These are phyloP conservation scores for Tuber magnatum DNA, from an alignment of 495 filamentous ascomycete species.

Conservation along the genomic window DNA sequence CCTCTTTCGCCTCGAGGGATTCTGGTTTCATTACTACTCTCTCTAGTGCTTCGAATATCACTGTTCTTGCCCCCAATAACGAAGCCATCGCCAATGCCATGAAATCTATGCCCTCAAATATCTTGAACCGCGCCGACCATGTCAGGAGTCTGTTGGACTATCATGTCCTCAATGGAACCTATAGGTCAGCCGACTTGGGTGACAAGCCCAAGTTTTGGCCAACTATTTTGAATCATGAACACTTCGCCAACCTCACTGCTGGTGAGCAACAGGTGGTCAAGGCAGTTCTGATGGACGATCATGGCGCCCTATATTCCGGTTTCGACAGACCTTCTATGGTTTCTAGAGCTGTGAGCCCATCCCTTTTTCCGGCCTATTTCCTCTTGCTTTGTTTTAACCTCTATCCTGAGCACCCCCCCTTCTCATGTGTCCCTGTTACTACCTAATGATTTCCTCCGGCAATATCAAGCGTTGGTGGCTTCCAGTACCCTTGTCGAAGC, in stretches of 20 bases:
- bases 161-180: conserved; percentile 57
- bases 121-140: conserved; percentile 41
- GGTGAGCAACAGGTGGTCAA: conserved; percentile 47
- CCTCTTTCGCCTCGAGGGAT: conserved; percentile 43
- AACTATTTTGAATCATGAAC: conserved; percentile 49
- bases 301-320: conserved; percentile 45
- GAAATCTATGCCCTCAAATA: conserved; percentile 30
- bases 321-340: conserved; percentile 42
- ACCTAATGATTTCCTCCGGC: background rate
- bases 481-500: conserved; percentile 12
- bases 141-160: conserved; percentile 54
- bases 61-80: conserved; percentile 60
- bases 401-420: background rate
- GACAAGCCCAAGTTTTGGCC: conserved; percentile 49
- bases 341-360: conserved; percentile 39
- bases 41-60: conserved; percentile 50
- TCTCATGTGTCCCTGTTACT: background rate
- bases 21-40: conserved; percentile 45
- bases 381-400: background rate
- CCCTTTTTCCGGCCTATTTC: background rate
- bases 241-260: conserved; percentile 48
- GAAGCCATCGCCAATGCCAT: conserved; percentile 49
- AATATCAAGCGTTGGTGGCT: background rate
- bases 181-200: conserved; percentile 44
- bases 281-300: conserved; percentile 37